A percentile compares a stretch with the other conserved stretches of the same genome.
These are phyloP conservation scores for Aspergillus fischeri DNA, from an alignment of 2,329 filamentous ascomycete genomes.

Conservation along the genomic window DNA sequence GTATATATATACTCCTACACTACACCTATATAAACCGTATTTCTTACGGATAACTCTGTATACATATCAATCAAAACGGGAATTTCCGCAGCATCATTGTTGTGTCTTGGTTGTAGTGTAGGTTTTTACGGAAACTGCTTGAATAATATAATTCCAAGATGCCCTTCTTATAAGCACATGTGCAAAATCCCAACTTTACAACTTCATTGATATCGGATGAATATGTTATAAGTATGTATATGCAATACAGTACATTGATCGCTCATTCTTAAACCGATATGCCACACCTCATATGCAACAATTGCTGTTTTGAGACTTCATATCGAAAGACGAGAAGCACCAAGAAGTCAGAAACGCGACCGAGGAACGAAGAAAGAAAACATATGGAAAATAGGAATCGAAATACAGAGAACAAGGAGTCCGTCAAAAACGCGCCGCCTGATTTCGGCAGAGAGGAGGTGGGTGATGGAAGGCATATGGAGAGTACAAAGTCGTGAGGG, in stretches of 20 bases:
- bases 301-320: background rate
- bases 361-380: background rate
- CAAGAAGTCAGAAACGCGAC: background rate
- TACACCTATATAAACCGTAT: slow-evolving; percentile 45
- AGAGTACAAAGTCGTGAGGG: background rate
- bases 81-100: background rate
- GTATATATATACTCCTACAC: background rate
- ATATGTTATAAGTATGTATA: slow-evolving; percentile 12
- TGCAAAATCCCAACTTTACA: background rate
- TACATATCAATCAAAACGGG: background rate
- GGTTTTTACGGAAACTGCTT: background rate
- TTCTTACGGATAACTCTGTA: slow-evolving; percentile 28
- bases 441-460: slow-evolving; percentile 1
- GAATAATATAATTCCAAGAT: background rate
- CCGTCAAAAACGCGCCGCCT: background rate
- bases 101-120: background rate
- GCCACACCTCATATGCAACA: slow-evolving; percentile 6
- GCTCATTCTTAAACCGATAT: slow-evolving; percentile 3
- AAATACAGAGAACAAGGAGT: background rate
- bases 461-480: background rate
- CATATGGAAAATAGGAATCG: background rate
- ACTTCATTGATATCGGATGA: background rate
- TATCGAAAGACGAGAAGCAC: background rate
- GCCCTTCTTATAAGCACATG: background rate
- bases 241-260: slow-evolving; percentile 15